Percentiles rank a stretch among this genome's conserved stretches.
These are phyloP conservation scores for Amylostereum chailletii DNA, from an alignment of 1,284 basidiomycete species.

Conservation along the genomic window DNA sequence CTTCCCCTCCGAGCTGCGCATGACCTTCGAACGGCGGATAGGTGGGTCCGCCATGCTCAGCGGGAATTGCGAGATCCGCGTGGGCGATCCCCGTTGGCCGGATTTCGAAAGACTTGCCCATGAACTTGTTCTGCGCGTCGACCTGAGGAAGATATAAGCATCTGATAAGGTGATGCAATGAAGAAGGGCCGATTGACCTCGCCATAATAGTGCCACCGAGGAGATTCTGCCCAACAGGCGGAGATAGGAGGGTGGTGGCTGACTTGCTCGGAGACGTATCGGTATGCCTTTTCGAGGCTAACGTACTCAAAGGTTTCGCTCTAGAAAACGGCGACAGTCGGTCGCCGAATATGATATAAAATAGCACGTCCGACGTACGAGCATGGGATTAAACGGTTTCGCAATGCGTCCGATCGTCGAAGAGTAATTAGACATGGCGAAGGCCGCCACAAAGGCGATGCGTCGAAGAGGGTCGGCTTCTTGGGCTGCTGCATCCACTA, in stretches of 20 bases:
- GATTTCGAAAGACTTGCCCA: constrained; percentile 96
- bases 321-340: constrained; percentile 21
- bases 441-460: constrained; percentile 91
- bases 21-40: constrained; percentile 46
- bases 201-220: constrained; percentile 87
- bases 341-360: neutral
- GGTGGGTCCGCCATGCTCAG: constrained; percentile 40
- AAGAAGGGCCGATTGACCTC: constrained; percentile 39
- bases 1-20: constrained; percentile 22
- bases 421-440: constrained; percentile 97
- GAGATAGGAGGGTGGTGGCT: constrained; percentile 96
- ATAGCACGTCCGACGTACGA: constrained; percentile 36
- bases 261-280: constrained; percentile 93
- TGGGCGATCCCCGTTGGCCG: constrained; percentile 92
- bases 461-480: constrained; percentile 77
- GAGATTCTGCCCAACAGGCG: constrained; percentile 92
- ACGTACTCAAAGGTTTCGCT: constrained; percentile 95
- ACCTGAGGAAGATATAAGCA: constrained; percentile 36
- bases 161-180: constrained; percentile 1
- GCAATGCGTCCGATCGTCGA: constrained; percentile 92
- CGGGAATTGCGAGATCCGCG: constrained; percentile 74
- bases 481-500: constrained; percentile 78
- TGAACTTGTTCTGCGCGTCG: constrained; percentile 90
- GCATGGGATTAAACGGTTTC: constrained; percentile 94
- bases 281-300: constrained; percentile 79